Evolutionary conservation across 176 grass and related monocot species (phyloP).

Genomic region (Triticum monococcum): DNA sequence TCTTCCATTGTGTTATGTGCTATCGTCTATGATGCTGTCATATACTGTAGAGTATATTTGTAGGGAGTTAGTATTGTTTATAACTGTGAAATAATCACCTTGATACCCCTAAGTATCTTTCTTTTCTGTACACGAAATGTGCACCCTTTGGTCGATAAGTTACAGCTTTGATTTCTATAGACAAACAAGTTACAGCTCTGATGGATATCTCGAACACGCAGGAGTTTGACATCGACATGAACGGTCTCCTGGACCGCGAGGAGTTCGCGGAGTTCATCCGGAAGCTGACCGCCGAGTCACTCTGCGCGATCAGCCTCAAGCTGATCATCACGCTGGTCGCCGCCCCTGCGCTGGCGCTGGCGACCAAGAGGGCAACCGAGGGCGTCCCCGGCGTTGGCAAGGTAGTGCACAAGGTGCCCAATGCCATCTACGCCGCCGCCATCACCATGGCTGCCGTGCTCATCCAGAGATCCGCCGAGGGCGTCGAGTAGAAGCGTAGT

Average conservation of each 20-base stretch:
- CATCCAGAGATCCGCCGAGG: slow-evolving; percentile 62
- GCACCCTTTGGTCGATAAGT: neutral
- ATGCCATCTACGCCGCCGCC: slow-evolving; percentile 70
- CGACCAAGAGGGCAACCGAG: slow-evolving; percentile 87
- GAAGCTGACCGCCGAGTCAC: slow-evolving; percentile 81
- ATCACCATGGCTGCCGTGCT: slow-evolving; percentile 75
- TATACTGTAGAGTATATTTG: neutral
- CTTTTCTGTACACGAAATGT: neutral
- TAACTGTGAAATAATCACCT: neutral
- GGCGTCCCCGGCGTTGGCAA: slow-evolving; percentile 73
- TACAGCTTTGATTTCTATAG: neutral
- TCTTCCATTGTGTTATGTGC: neutral
- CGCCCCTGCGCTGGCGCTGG: slow-evolving; percentile 67
- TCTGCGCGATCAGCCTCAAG: slow-evolving; percentile 62
- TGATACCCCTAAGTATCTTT: neutral
- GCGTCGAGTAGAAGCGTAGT: slow-evolving; percentile 41
- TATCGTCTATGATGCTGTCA: neutral
- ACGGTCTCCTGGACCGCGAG: slow-evolving; percentile 84
- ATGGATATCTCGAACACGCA: slow-evolving; percentile 23
- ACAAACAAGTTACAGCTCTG: neutral
- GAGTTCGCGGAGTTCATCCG: slow-evolving; percentile 88
- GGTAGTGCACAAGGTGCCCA: slow-evolving; percentile 75
- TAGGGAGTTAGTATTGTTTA: neutral
- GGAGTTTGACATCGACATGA: slow-evolving; percentile 74
- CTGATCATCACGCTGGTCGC: slow-evolving; percentile 67